These are phyloP conservation scores for Pecoramyces ruminantium DNA, from an alignment of 192 early-diverging fungal genomes.

Conservation along the genomic window DNA sequence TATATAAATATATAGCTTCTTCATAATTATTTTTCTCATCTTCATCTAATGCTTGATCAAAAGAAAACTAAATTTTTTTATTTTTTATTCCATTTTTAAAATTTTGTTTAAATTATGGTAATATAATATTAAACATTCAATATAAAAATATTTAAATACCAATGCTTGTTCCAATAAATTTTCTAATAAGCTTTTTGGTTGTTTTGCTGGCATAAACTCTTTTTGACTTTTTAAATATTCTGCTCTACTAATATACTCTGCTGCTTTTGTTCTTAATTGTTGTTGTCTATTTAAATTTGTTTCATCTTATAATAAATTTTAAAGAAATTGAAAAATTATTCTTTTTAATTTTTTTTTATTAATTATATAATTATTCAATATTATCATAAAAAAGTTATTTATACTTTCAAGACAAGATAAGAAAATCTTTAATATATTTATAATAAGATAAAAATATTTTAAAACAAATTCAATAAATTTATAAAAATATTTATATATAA, in stretches of 20 bases:
- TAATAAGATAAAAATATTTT: no score
- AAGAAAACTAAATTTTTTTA: not conserved
- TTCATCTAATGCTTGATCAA: conserved; percentile 2
- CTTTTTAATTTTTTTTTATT: no score
- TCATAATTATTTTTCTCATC: not conserved
- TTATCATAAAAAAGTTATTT: no score
- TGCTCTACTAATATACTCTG: not conserved
- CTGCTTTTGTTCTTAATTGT: not conserved
- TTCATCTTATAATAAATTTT: not conserved
- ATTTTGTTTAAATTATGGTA: no score
- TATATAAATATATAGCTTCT: conserved; percentile 3
- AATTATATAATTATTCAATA: no score
- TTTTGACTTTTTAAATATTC: not conserved
- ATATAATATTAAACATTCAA: no score
- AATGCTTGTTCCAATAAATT: not conserved
- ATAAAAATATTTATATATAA: no score
- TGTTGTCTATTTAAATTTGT: not conserved
- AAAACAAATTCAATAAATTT: no score
- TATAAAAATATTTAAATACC: not conserved
- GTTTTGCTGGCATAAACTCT: not conserved
- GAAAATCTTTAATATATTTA: not conserved
- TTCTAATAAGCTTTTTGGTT: not conserved
- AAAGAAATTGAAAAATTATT: no score
- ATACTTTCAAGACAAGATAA: not conserved
- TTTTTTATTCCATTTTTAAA: not conserved